Percentiles rank a stretch among this genome's conserved stretches.
These are phyloP conservation scores for Aspergillus mulundensis DNA, from an alignment of 495 filamentous ascomycete species.

Conservation along the genomic window DNA sequence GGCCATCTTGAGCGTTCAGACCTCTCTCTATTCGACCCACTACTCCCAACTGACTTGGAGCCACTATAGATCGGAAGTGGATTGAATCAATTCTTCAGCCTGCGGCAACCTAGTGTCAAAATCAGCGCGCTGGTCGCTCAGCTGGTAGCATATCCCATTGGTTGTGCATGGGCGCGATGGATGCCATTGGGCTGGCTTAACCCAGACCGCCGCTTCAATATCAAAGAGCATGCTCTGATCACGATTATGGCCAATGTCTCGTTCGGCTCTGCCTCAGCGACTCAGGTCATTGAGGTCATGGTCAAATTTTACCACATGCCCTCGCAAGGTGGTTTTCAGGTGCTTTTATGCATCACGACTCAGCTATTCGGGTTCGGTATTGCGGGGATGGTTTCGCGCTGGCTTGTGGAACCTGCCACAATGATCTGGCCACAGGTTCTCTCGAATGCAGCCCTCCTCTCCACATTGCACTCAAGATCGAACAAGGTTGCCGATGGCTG, in stretches of 20 bases:
- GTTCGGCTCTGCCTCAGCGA: constrained; percentile 61
- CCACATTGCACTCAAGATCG: constrained; percentile 76
- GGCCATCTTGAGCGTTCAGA: constrained; percentile 18
- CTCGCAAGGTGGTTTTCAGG: constrained; percentile 62
- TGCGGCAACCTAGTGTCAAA: constrained; percentile 55
- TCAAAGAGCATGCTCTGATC: constrained; percentile 76
- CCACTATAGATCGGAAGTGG: constrained; percentile 51
- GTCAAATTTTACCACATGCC: constrained; percentile 64
- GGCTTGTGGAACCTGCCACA: constrained; percentile 66
- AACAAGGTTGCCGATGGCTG: constrained; percentile 81
- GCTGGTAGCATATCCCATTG: constrained; percentile 66
- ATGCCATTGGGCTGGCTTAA: constrained; percentile 58
- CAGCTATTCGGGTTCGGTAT: constrained; percentile 73
- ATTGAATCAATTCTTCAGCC: constrained; percentile 69
- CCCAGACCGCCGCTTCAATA: constrained; percentile 69
- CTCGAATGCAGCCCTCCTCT: constrained; percentile 83
- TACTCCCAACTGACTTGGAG: neutral
- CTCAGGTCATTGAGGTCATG: constrained; percentile 64
- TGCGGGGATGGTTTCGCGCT: constrained; percentile 56
- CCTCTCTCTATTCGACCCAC: neutral
- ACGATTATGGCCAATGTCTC: constrained; percentile 68
- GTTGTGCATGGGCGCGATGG: constrained; percentile 54
- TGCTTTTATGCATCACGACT: constrained; percentile 65
- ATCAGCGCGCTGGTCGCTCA: constrained; percentile 67
- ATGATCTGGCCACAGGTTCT: constrained; percentile 94